Percentiles rank a stretch among this genome's conserved stretches.
These are phyloP conservation scores for Penicillium sp. DNA, from an alignment of 2,329 filamentous ascomycete genomes.

Conservation along the genomic window DNA sequence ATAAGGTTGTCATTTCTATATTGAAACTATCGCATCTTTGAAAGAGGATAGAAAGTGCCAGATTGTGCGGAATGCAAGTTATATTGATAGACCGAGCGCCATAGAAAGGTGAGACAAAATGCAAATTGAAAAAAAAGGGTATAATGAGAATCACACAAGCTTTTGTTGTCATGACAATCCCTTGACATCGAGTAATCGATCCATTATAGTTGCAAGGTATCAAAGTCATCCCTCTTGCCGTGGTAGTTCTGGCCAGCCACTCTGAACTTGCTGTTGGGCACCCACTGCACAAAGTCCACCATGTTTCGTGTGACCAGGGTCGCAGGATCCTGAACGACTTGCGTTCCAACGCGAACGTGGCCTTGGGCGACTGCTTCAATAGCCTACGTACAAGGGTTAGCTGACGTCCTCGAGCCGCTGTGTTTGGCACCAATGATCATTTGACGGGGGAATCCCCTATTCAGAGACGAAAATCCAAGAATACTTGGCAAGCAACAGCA, in stretches of 20 bases:
- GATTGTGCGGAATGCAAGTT: no score
- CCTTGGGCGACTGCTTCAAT: conserved; percentile 85
- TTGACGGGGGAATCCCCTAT: no score
- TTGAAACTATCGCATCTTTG: no score
- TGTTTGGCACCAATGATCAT: background rate
- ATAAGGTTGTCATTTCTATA: no score
- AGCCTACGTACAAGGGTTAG: conserved; percentile 26
- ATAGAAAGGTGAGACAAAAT: no score
- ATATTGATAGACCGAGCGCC: no score
- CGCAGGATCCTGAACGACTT: conserved; percentile 82
- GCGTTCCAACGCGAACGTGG: conserved; percentile 84
- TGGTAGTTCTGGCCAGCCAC: conserved; percentile 90
- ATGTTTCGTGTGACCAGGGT: conserved; percentile 83
- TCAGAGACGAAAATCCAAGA: no score
- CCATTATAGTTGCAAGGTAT: conserved; percentile 59
- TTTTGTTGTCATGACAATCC: conserved; percentile 2
- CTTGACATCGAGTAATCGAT: background rate
- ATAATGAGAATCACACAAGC: conserved; percentile 17
- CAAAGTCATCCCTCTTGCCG: conserved; percentile 93
- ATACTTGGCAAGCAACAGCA: no score
- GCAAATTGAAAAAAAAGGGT: no score
- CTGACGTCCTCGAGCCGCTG: background rate
- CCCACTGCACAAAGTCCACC: conserved; percentile 97
- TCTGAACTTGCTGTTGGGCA: conserved; percentile 95
- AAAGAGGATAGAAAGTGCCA: no score